A percentile compares a stretch with the other conserved stretches of the same genome.
Conservation (phyloP, 805 yeast species). For the Yarrowia porcina region DNA sequence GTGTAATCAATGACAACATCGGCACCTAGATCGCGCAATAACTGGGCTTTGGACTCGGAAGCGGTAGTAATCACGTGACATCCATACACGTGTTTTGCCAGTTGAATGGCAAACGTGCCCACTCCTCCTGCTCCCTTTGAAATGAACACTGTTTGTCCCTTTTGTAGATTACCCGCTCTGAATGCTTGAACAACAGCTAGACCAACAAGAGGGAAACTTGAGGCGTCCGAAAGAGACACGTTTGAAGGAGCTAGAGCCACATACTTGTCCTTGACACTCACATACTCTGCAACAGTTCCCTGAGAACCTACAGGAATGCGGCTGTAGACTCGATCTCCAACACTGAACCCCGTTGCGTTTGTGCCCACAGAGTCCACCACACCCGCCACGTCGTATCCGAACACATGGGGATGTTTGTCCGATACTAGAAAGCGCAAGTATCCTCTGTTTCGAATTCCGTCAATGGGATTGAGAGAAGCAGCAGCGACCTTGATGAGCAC, state of each 20-base stretch:
- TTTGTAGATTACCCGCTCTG: constrained; percentile 53
- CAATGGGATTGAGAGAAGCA: constrained; percentile 60
- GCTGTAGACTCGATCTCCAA: constrained; percentile 68
- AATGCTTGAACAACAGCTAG: constrained; percentile 39
- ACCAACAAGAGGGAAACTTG: constrained; percentile 53
- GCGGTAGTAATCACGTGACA: constrained; percentile 55
- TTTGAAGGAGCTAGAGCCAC: constrained; percentile 28
- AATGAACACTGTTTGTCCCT: constrained; percentile 5
- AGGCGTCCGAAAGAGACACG: constrained; percentile 54
- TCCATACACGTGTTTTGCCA: constrained; percentile 45
- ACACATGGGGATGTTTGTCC: constrained; percentile 25
- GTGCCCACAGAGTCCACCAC: constrained; percentile 54
- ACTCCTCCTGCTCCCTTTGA: constrained; percentile 60
- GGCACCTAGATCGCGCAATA: constrained; percentile 55
- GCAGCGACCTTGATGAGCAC: constrained; percentile 57
- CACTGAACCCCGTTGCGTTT: constrained; percentile 40
- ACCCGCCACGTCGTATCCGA: constrained; percentile 72
- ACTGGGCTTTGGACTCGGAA: constrained; percentile 45
- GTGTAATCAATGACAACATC: constrained; percentile 58
- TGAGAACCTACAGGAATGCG: constrained; percentile 51
- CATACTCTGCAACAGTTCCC: constrained; percentile 51
- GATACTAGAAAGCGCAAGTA: not conserved
- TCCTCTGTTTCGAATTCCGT: constrained; percentile 51
- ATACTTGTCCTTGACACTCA: not conserved
- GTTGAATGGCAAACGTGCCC: constrained; percentile 54